phyloP scores from a whole-genome alignment of 2,329 filamentous ascomycete genomes.

The Hirsutella minnesotensis region DNA sequence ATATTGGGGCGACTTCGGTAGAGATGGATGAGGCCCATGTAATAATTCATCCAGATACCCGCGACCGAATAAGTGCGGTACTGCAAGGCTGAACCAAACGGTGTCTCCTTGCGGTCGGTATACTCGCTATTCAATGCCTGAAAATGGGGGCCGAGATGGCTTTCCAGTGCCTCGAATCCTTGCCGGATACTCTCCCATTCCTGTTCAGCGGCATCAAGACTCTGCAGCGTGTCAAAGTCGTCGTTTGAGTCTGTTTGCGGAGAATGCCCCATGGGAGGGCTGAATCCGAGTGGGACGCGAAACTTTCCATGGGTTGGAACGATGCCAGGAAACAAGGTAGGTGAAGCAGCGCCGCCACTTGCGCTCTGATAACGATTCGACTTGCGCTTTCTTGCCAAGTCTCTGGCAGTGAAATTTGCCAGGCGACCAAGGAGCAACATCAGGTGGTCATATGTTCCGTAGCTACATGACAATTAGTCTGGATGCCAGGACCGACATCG shows the following conservation, averaged over 20 bases:
- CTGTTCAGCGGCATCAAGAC: conserved; percentile 54
- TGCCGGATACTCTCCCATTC: conserved; percentile 70
- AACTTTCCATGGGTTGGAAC: conserved; percentile 40
- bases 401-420: conserved; percentile 64
- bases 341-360: conserved; percentile 18
- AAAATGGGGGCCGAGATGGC: conserved; percentile 62
- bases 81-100: conserved; percentile 71
- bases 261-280: conserved; percentile 32
- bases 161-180: conserved; percentile 56
- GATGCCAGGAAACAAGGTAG: conserved; percentile 42
- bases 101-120: conserved; percentile 46
- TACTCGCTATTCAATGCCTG: conserved; percentile 61
- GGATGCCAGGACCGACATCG: background rate
- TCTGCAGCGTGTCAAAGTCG: conserved; percentile 47
- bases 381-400: conserved; percentile 66
- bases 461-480: conserved; percentile 36
- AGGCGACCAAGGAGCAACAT: conserved; percentile 72
- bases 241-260: conserved; percentile 32
- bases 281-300: conserved; percentile 41
- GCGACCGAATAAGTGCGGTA: conserved; percentile 84
- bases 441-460: conserved; percentile 81
- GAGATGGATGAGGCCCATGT: conserved; percentile 75
- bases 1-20: conserved; percentile 75
- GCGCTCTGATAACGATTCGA: conserved; percentile 27
- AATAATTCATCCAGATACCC: conserved; percentile 76